phyloP scores from a whole-genome alignment of 768 basidiomycete genomes.

The Lenzites betulinus region DNA sequence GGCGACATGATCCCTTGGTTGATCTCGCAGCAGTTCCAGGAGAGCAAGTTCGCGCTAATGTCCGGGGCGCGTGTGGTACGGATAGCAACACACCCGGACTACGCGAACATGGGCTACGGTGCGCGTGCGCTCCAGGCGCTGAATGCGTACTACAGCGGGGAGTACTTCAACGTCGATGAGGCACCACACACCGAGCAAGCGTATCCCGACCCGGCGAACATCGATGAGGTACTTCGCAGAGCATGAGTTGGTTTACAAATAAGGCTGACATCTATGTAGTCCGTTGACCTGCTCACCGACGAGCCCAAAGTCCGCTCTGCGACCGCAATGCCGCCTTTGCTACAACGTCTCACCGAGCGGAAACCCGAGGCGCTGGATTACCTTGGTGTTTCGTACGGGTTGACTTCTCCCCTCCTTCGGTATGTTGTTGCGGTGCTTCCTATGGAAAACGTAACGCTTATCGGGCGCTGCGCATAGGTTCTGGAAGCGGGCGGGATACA shows the following conservation, averaged over 20 bases:
- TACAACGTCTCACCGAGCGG: slow-evolving; percentile 87
- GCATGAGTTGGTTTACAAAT: not conserved
- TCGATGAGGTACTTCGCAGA: slow-evolving; percentile 48
- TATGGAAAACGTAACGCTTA: not conserved
- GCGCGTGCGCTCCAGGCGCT: slow-evolving; percentile 83
- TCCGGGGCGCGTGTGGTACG: slow-evolving; percentile 91
- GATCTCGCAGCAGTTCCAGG: slow-evolving; percentile 93
- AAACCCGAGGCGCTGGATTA: slow-evolving; percentile 92
- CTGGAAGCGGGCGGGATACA: slow-evolving; percentile 94
- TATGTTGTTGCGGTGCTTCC: slow-evolving; percentile 28
- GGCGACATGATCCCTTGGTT: slow-evolving; percentile 99
- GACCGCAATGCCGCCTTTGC: slow-evolving; percentile 85
- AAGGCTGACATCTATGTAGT: slow-evolving; percentile 32
- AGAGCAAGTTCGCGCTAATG: slow-evolving; percentile 87
- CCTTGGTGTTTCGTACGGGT: slow-evolving; percentile 93
- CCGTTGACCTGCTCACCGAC: slow-evolving; percentile 72
- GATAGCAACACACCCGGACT: slow-evolving; percentile 95
- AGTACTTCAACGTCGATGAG: slow-evolving; percentile 88
- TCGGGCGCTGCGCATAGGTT: slow-evolving; percentile 50
- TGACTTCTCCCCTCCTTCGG: slow-evolving; percentile 84
- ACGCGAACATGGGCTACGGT: slow-evolving; percentile 96
- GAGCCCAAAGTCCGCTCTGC: slow-evolving; percentile 70
- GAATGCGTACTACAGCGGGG: slow-evolving; percentile 90
- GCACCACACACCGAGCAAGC: slow-evolving; percentile 48
- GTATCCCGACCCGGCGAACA: slow-evolving; percentile 58